Evolutionary conservation across 495 filamentous ascomycete genomes (phyloP), one percentile per base, ranked within the genome.

Genomic region (Aspergillus indologenus): DNA sequence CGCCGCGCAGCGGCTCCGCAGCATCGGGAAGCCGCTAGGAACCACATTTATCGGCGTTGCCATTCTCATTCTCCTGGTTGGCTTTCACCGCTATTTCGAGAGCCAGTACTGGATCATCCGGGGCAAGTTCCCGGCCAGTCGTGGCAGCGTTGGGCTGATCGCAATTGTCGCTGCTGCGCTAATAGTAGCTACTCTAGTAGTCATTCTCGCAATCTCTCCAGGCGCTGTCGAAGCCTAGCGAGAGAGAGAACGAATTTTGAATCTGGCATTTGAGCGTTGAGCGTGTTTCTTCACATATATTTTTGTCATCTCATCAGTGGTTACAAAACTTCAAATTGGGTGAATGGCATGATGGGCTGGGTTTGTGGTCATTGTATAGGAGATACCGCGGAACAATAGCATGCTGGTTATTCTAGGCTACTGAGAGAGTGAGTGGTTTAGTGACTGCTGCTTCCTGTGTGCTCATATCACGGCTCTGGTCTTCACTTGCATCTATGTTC

Each of bases 61-160:
- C 47, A 91, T 99, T 53, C 54, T 97, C 22, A 84, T 96, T 44
- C 79, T 98, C n/a, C 72, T 90, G 31, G 74, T 96, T 48, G 94
- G 94, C 22, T 87, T 88, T 62, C 85, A 90, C 63, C 79, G 88
- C 49, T 90, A 85, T 53, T 83, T 84, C 60, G 80, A 84, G 59
- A 80, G 79, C 46, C 81, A 84, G 75, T 85, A 93, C 64, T 98
- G 95, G 89, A 85, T 98, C 54, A 86, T 97, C 43, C 81, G 86
- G 57, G 93, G 93, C 56, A 96, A 96, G 68, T 98, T 97, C 61
- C 93, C 93, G 0, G 93, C 93, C 1, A 93, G 90, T 65, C 81
- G 93, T 45, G 92, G 91, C 20, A 94, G 91, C 60, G 84, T 98
- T 60, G 81, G 92, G 22, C 60, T 96, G 42, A 82, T 96, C 43